Base-by-base conservation (phyloP, 164 flowering plant genomes). In the Protea cynaroides region DNA sequence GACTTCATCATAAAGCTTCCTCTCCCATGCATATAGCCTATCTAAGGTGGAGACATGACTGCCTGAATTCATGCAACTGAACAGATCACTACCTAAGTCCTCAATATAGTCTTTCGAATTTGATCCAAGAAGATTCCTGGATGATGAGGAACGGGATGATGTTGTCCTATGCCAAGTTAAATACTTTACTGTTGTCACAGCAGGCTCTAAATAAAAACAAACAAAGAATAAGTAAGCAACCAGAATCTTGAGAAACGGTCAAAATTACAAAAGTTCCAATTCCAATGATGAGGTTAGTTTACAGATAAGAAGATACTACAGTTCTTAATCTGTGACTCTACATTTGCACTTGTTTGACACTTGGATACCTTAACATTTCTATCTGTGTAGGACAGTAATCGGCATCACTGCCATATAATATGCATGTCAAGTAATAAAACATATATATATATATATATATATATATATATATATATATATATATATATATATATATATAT, bases 1-100 rank as follows among this genome's bases (percentile, higher is more conserved):
- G 59, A 94, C 90, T 87, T 94, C 99, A 64, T 94, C 99, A 75
- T 84, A 89, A 63, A 93, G 92, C 80, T 90, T 93, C 72, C 89
- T 87, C 77, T 93, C 98, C 98, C 98, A 93, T 56, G 96, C 99
- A 80, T 79, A 83, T 47, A 94, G 79, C 70, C 99, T 79, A 77
- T 94, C 96, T 70, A 94, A 75, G 43, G 99, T 94, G 47, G 97
- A 94, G 53, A 90, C 99, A 70, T 91, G 97, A 69, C 96, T 94
- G 65, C 97, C 95, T 12, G 97, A 86, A 60, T 71, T 81, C 99
- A 89, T 89, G 75, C 87, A 85, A 38, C 84, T 82, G 46, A 78
- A 81, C 58, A 83, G 68, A 76, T 76, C 67, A 64, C 72, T 68
- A 62, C 75, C 60, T 46, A 75, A 52, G 56, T 88, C 89, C 65